Evolutionary conservation across 2,329 filamentous ascomycete genomes (phyloP), one percentile per base, ranked within the genome.

Genomic region (Cladophialophora psammophila): DNA sequence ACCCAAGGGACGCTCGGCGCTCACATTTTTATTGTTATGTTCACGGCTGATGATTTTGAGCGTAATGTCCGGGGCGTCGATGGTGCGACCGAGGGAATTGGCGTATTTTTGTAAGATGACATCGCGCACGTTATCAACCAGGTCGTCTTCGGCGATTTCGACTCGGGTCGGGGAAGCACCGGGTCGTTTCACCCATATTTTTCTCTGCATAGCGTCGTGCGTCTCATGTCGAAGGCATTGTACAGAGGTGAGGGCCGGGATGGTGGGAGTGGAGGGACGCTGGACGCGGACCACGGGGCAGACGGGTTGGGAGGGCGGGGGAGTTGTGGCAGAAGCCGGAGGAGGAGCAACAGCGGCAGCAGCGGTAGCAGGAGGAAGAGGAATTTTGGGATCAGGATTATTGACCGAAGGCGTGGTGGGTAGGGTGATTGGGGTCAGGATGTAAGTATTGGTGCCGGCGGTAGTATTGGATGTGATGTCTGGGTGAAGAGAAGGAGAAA

Each of bases 41-140:
- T 93, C 90, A 64, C 93, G 86, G n/a, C 91, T 87, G 15, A 85
- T 78, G 72, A 98, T 91, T 70, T 91, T 89, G 70, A 98, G 84
- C 10, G 87, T 89, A 65, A 99, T 86, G 78, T 99, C 95, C 12
- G 95, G 95, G 10, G 95, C 86, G 80, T 99, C 95, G 78, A 94
- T 97, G 60, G 87, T 91, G 73, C 89, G 89, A 59, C 94, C 94
- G 32, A 99, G 84, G 13, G 93, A 96, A 80, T 99, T 98, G 73
- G 89, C 88, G 78, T 98, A 99, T 82, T 98, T 98, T 75, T 88
- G 89, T 73, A 98, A 82, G 65, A 98, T 95, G 84, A 93, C 88
- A 73, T 97, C 95, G 73, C 94, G 91, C 69, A 97, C 90, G 79
- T 97, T 94, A 78, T 99, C 95, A 65, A 98, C 94, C 73, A 98